Evolutionary conservation across 2,329 filamentous ascomycete species (phyloP).

Genomic region (Xylariaceae sp.): DNA sequence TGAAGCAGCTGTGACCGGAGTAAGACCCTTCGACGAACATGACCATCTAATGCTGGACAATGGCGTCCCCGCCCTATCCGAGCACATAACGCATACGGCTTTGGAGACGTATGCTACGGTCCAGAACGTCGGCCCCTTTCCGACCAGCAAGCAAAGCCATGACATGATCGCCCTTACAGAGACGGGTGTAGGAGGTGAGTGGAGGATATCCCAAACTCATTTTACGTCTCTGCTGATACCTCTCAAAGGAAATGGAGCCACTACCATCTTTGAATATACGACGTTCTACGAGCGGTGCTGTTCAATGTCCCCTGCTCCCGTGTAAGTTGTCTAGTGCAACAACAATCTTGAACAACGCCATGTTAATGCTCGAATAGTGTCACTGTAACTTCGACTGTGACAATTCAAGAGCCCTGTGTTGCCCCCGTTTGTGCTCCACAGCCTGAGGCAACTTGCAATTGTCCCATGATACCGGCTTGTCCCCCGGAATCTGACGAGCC

Average conservation of each 20-base stretch:
- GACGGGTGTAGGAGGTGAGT: conserved; percentile 18
- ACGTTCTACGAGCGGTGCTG: conserved; percentile 6
- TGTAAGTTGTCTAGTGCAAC: conserved; percentile 4
- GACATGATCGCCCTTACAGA: conserved; percentile 3
- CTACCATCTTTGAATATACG: conserved; percentile 17
- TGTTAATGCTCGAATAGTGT: conserved; percentile 5
- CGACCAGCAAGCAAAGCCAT: neutral
- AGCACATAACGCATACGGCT: too few relatives aligned
- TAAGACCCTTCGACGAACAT: too few relatives aligned
- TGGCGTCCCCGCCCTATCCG: too few relatives aligned
- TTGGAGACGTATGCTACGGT: too few relatives aligned
- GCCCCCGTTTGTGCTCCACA: conserved; percentile 9
- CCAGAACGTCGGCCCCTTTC: too few relatives aligned
- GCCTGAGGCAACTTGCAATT: conserved; percentile 20
- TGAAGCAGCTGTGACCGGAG: too few relatives aligned
- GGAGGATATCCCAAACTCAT: neutral
- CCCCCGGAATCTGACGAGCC: too few relatives aligned
- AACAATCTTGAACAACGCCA: neutral
- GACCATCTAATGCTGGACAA: too few relatives aligned
- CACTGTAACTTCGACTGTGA: conserved; percentile 11
- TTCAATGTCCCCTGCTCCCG: neutral
- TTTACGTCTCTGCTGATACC: conserved; percentile 2
- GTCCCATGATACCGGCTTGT: conserved; percentile 7
- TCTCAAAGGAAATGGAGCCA: conserved; percentile 13
- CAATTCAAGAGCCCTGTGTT: conserved; percentile 20